Evolutionary conservation across 768 basidiomycete genomes (phyloP).

Genomic region (Termitomyces sp.): DNA sequence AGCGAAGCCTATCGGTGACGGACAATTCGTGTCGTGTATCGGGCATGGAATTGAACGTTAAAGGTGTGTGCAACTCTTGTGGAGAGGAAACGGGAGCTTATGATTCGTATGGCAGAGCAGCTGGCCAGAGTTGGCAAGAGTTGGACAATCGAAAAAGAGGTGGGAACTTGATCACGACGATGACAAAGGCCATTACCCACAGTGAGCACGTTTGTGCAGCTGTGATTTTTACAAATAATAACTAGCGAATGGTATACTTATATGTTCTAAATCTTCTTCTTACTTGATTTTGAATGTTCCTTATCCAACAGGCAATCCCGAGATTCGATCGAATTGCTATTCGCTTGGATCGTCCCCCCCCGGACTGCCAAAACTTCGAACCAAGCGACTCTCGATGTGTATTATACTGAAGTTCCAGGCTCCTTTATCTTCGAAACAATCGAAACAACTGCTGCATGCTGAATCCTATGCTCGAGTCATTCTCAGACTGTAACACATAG

Average conservation of each 20-base stretch:
- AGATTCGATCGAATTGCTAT: too few relatives aligned
- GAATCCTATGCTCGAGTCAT: too few relatives aligned
- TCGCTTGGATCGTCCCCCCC: too few relatives aligned
- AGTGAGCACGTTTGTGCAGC: background rate
- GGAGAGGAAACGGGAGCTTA: background rate
- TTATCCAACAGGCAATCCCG: background rate
- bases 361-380: too few relatives aligned
- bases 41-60: too few relatives aligned
- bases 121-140: background rate
- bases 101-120: background rate
- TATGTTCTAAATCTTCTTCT: background rate
- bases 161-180: background rate
- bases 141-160: background rate
- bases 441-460: too few relatives aligned
- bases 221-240: background rate
- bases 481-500: too few relatives aligned
- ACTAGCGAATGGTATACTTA: background rate
- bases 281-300: background rate
- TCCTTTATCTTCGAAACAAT: too few relatives aligned
- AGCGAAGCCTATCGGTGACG: background rate
- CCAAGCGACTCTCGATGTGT: too few relatives aligned
- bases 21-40: too few relatives aligned
- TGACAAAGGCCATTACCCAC: background rate
- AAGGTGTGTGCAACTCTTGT: background rate
- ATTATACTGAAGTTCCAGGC: too few relatives aligned